Evolutionary conservation across 345 rosid species (phyloP), one percentile per base, ranked within the genome.

Genomic region (Melastoma malabathricum): DNA sequence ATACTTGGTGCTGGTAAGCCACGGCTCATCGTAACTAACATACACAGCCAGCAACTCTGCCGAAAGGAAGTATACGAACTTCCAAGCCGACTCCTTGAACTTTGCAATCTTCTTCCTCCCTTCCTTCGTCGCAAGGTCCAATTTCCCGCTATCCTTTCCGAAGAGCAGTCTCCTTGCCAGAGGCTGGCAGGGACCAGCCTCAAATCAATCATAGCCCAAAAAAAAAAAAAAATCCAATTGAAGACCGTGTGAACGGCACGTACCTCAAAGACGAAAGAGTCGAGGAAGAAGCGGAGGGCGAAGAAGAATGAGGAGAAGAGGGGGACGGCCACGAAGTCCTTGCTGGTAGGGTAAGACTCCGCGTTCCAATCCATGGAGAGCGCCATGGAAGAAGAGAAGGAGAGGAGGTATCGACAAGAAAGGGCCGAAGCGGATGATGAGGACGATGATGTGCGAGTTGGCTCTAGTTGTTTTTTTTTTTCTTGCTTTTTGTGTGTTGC

Each of bases 21-120:
- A 90, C 62, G 98, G 94, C 64, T 86, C 96, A 43, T 69, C 59
- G 59, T 65, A 80, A 59, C 86, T 64, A 48, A 83, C 83, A 53
- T 54, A 61, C 15, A 90, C 46, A 51, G 75, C 75, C 48, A 86
- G 64, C 72, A 72, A 20, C 73, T 90, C 96, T 15, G 87, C 86
- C 9, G 94, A 80, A 50, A 86, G 69, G 52, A 68, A 90, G 56
- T 84, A 86, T 16, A 82, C 58, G 65, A 82, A 86, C 72, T 90
- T 90, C 98, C 96, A 90, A 1, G 92, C 94, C 0, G 98, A 82
- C 61, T 90, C 98, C 64, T 86, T 82, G 63, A 90, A 90, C 62
- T 86, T 86, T 17, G 63, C 59, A 58, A 83, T 68, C 59, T 75
- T 84, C 66, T 82, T 75, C 72, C 66, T 66, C 58, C 58, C 71